These are phyloP conservation scores for Diaporthe helianthi DNA, from an alignment of 2,329 filamentous ascomycete species.

Conservation along the genomic window DNA sequence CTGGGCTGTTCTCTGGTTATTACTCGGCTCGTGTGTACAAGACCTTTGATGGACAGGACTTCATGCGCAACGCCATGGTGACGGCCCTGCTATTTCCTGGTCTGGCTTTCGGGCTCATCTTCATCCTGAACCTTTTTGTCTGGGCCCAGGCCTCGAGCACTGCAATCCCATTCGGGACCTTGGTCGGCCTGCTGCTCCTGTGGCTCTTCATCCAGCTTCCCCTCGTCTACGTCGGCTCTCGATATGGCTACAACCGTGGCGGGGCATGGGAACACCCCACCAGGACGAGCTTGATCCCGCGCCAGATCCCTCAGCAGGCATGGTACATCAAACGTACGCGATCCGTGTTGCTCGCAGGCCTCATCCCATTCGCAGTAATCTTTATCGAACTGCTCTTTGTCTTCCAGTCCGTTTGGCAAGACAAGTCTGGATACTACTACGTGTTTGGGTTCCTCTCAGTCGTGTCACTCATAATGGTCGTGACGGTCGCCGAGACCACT, in stretches of 20 bases:
- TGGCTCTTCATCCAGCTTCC: conserved; percentile 90
- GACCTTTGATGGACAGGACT: conserved; percentile 79
- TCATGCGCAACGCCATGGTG: conserved; percentile 77
- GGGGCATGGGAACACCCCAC: conserved; percentile 82
- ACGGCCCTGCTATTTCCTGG: conserved; percentile 83
- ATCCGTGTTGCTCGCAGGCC: conserved; percentile 73
- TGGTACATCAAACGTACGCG: conserved; percentile 76
- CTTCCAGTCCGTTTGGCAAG: conserved; percentile 87
- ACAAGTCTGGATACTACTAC: conserved; percentile 92
- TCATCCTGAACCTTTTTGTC: conserved; percentile 86
- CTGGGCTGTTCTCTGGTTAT: conserved; percentile 85
- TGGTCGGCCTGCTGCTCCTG: conserved; percentile 74
- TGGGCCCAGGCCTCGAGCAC: conserved; percentile 91
- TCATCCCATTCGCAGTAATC: conserved; percentile 85
- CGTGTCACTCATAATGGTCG: conserved; percentile 73
- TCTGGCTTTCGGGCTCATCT: conserved; percentile 75
- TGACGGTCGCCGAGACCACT: conserved; percentile 83
- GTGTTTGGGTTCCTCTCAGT: conserved; percentile 86
- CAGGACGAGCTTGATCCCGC: conserved; percentile 73
- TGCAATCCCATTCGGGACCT: conserved; percentile 81
- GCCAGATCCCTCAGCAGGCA: conserved; percentile 75
- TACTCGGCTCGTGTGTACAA: conserved; percentile 85
- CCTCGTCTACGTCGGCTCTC: conserved; percentile 81
- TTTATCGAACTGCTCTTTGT: conserved; percentile 89
- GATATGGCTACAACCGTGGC: conserved; percentile 74